Conservation (phyloP, 2,329 filamentous ascomycete genomes). For the Colletotrichum costaricense region DNA sequence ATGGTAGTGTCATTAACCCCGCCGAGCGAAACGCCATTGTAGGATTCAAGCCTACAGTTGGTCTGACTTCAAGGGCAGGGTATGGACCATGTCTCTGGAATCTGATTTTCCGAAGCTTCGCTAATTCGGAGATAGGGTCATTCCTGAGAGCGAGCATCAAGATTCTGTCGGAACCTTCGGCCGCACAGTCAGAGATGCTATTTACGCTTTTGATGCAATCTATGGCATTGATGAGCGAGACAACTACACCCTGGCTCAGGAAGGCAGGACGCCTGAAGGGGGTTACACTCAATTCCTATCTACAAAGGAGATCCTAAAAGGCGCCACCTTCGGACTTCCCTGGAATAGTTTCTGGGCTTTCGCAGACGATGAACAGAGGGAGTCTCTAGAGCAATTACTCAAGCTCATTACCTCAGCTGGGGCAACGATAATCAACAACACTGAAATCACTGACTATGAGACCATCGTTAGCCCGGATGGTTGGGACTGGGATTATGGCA, state of each 20-base stretch:
- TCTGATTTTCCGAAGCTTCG: too few species aligned
- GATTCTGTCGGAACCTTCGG: slow-evolving; percentile 78
- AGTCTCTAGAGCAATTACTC: slow-evolving; percentile 62
- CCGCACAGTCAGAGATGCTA: slow-evolving; percentile 76
- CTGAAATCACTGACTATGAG: slow-evolving; percentile 73
- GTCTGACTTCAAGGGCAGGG: slow-evolving; percentile 72
- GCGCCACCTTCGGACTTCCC: slow-evolving; percentile 76
- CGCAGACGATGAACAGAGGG: slow-evolving; percentile 65
- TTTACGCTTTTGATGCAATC: slow-evolving; percentile 74
- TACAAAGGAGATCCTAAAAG: slow-evolving; percentile 63
- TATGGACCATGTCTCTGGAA: neutral
- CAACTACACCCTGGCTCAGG: slow-evolving; percentile 72
- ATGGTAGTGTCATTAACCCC: slow-evolving; percentile 78
- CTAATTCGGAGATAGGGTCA: slow-evolving; percentile 48
- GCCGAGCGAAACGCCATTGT: slow-evolving; percentile 76
- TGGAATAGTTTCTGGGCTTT: slow-evolving; percentile 79
- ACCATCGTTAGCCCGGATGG: slow-evolving; percentile 72
- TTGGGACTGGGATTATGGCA: slow-evolving; percentile 82
- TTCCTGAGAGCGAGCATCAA: slow-evolving; percentile 75
- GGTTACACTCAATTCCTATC: slow-evolving; percentile 70
- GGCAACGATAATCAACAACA: slow-evolving; percentile 75
- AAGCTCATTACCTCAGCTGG: slow-evolving; percentile 68
- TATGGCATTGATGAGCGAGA: slow-evolving; percentile 72
- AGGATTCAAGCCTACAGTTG: slow-evolving; percentile 82
- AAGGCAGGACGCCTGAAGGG: slow-evolving; percentile 61